phyloP scores from a whole-genome alignment of 2,329 filamentous ascomycete species.

The Thyridium curvatum region DNA sequence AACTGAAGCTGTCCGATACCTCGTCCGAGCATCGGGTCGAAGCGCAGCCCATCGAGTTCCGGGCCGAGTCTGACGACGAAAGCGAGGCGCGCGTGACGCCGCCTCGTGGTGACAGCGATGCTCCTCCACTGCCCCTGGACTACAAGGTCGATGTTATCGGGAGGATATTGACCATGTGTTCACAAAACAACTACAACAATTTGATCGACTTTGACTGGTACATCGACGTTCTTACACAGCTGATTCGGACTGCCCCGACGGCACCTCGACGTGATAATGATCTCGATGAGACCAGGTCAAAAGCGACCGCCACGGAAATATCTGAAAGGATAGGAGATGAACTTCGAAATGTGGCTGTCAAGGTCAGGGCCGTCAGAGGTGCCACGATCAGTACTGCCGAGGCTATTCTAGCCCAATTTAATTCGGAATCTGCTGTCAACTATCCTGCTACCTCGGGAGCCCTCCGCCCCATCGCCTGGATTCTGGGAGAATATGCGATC shows the following conservation, averaged over 20 bases:
- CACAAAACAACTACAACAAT: constrained; percentile 78
- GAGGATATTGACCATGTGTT: constrained; percentile 83
- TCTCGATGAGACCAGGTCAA: constrained; percentile 20
- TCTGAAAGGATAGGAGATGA: constrained; percentile 75
- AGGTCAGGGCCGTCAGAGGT: constrained; percentile 75
- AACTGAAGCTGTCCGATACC: constrained; percentile 62
- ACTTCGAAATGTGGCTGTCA: constrained; percentile 83
- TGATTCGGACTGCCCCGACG: constrained; percentile 65
- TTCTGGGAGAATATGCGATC: constrained; percentile 82
- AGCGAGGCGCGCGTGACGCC: constrained; percentile 33
- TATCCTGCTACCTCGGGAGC: constrained; percentile 58
- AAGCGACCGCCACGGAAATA: constrained; percentile 36
- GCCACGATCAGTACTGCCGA: constrained; percentile 82
- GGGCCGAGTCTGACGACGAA: constrained; percentile 44
- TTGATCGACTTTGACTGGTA: constrained; percentile 97
- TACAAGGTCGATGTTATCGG: constrained; percentile 80
- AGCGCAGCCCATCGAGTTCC: constrained; percentile 37
- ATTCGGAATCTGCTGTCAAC: constrained; percentile 37
- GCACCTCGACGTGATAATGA: constrained; percentile 33
- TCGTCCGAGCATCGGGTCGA: constrained; percentile 34
- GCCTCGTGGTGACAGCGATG: constrained; percentile 14
- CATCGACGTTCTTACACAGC: constrained; percentile 79
- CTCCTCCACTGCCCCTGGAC: constrained; percentile 70
- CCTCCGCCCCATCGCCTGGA: constrained; percentile 73
- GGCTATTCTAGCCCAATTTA: constrained; percentile 58